phyloP scores from a whole-genome alignment of 345 rosid genomes.

The Acer negundo region DNA sequence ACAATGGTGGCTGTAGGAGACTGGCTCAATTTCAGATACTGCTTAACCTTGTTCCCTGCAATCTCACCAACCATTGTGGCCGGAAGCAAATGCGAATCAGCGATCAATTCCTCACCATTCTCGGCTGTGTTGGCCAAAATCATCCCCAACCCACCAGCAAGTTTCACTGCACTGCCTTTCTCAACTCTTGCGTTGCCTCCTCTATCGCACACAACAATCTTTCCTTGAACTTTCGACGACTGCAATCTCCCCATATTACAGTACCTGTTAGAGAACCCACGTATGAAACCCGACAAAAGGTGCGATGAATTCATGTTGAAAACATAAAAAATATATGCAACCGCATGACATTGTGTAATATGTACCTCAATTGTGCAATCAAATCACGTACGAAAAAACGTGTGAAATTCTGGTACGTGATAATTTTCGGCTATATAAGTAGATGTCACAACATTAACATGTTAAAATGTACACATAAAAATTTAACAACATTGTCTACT shows the following conservation, averaged over 20 bases:
- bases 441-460: too few relatives aligned
- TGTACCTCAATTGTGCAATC: too few relatives aligned
- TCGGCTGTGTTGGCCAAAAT: conserved; percentile 58
- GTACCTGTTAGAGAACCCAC: conserved; percentile 21
- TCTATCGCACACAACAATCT: conserved; percentile 64
- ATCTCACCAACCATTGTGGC: conserved; percentile 63
- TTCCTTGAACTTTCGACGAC: conserved; percentile 48
- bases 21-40: conserved; percentile 38
- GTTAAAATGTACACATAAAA: too few relatives aligned
- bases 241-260: conserved; percentile 46
- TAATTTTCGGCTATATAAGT: too few relatives aligned
- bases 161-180: conserved; percentile 69
- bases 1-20: conserved; percentile 59
- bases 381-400: too few relatives aligned
- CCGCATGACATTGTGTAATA: too few relatives aligned
- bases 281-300: background rate
- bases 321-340: too few relatives aligned
- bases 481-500: too few relatives aligned
- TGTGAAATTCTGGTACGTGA: too few relatives aligned
- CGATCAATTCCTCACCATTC: conserved; percentile 71
- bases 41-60: conserved; percentile 47
- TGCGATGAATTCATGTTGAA: too few relatives aligned
- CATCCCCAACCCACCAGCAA: conserved; percentile 73
- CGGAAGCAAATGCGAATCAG: conserved; percentile 71
- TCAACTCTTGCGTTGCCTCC: conserved; percentile 69